These are phyloP conservation scores for Citropsis articulata DNA, from an alignment of 345 rosid species.

Conservation along the genomic window DNA sequence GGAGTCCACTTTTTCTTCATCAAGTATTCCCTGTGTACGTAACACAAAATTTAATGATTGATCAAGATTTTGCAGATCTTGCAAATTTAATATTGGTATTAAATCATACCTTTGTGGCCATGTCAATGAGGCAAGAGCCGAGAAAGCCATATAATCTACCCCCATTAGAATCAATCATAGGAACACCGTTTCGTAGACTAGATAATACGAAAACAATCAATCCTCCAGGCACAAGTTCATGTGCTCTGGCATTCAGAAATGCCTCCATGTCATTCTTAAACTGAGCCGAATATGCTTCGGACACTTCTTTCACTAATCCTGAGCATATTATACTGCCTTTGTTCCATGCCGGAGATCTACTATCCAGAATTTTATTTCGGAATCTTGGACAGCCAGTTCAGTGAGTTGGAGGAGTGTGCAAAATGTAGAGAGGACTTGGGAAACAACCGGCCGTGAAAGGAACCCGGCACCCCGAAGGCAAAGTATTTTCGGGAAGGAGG, in stretches of 20 bases:
- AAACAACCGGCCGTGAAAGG: neutral
- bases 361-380: conserved; percentile 7
- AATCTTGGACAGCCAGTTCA: neutral
- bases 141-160: neutral
- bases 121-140: neutral
- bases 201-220: neutral
- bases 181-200: neutral
- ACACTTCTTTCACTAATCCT: neutral
- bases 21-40: neutral
- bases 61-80: neutral
- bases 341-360: conserved; percentile 9
- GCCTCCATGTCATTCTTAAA: conserved; percentile 6
- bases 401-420: neutral
- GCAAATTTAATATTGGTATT: neutral
- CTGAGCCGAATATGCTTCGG: conserved; percentile 1
- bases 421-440: neutral
- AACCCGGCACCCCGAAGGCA: neutral
- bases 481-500: neutral
- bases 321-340: conserved; percentile 4
- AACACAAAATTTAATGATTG: neutral
- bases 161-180: neutral
- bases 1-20: conserved; percentile 15
- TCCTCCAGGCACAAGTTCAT: conserved; percentile 14
- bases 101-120: conserved; percentile 4
- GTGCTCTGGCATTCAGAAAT: conserved; percentile 12